Conservation (phyloP, 306 rosid species). For the Senna tora region DNA sequence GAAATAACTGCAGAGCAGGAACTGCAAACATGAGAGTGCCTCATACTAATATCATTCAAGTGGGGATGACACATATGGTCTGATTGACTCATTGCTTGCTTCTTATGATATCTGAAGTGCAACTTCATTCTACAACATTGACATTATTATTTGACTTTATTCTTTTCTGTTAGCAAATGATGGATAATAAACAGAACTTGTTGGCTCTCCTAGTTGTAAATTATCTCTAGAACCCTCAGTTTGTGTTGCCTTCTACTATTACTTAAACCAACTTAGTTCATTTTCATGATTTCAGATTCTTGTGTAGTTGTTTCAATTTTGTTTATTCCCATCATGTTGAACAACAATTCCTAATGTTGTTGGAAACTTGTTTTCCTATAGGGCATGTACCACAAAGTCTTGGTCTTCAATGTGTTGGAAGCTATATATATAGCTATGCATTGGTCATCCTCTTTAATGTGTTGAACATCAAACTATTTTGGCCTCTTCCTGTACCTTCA, state of each 20-base stretch:
- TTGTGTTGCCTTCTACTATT: no score
- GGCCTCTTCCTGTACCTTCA: constrained; percentile 16
- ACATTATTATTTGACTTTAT: background rate
- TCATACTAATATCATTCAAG: constrained; percentile 89
- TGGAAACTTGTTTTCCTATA: no score
- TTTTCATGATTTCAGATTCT: background rate
- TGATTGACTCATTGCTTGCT: constrained; percentile 35
- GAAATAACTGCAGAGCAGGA: constrained; percentile 84
- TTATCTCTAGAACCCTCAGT: background rate
- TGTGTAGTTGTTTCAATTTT: no score
- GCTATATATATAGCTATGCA: constrained; percentile 23
- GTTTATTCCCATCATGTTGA: no score
- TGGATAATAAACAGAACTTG: background rate
- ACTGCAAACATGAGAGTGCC: constrained; percentile 86
- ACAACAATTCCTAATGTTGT: no score
- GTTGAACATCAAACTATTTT: constrained; percentile 20
- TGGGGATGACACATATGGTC: constrained; percentile 92
- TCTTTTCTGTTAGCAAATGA: background rate
- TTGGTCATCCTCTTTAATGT: constrained; percentile 9
- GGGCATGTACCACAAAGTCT: no score
- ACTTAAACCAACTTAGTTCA: constrained; percentile 5
- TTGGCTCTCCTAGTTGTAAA: constrained; percentile 11
- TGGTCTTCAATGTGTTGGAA: no score
- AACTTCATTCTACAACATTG: background rate
- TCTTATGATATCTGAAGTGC: constrained; percentile 31